A percentile compares a stretch with the other conserved stretches of the same genome.
Evolutionary conservation across 805 yeast genomes (phyloP).

Genomic region (Kodamaea kakaduensis): DNA sequence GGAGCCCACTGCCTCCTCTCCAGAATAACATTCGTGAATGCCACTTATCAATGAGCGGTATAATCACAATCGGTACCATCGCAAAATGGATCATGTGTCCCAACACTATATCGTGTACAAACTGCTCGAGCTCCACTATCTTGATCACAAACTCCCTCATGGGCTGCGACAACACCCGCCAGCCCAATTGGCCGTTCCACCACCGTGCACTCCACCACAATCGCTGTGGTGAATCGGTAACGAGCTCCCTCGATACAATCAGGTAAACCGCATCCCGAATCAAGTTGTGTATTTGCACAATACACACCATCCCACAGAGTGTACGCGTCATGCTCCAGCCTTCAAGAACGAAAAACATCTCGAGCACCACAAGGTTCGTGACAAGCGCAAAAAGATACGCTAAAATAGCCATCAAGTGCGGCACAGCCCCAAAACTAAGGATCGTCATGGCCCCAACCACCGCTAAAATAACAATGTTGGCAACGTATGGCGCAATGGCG

Average conservation of each 20-base stretch:
- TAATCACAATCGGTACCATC: slow-evolving; percentile 37
- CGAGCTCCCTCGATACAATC: slow-evolving; percentile 40
- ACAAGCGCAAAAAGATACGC: slow-evolving; percentile 37
- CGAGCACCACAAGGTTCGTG: slow-evolving; percentile 31
- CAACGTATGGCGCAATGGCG: slow-evolving; percentile 45
- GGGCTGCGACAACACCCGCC: slow-evolving; percentile 40
- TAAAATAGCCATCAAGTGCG: slow-evolving; percentile 36
- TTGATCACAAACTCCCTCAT: slow-evolving; percentile 45
- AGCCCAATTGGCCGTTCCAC: slow-evolving; percentile 37
- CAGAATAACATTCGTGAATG: slow-evolving; percentile 50
- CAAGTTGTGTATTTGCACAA: slow-evolving; percentile 34
- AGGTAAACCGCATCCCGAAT: slow-evolving; percentile 29
- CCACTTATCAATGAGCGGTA: slow-evolving; percentile 47
- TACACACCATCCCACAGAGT: slow-evolving; percentile 36
- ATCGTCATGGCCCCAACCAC: slow-evolving; percentile 34
- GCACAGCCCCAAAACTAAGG: slow-evolving; percentile 26
- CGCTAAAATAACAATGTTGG: slow-evolving; percentile 32
- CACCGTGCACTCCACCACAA: slow-evolving; percentile 58
- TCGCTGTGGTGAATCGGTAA: slow-evolving; percentile 36
- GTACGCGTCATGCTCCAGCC: slow-evolving; percentile 39
- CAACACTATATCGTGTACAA: slow-evolving; percentile 45
- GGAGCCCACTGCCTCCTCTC: slow-evolving; percentile 39
- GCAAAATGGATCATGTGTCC: slow-evolving; percentile 40
- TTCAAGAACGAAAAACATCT: slow-evolving; percentile 37
- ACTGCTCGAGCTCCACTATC: slow-evolving; percentile 40